These are phyloP conservation scores for Bolboschoenus planiculmis DNA, from an alignment of 176 grass and related monocot species.

Conservation along the genomic window DNA sequence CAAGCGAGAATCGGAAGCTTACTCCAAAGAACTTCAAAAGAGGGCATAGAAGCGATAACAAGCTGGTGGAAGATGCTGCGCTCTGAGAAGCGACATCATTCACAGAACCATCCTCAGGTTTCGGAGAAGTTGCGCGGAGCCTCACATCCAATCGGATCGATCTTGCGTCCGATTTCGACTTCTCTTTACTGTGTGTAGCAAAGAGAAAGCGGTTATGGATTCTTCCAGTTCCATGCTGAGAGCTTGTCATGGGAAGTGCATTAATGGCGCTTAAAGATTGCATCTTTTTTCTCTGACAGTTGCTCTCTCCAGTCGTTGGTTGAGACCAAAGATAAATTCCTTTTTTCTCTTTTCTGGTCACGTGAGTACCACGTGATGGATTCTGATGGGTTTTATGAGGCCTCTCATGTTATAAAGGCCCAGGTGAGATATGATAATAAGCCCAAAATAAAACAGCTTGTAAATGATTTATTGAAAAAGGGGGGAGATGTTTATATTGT, in stretches of 20 bases:
- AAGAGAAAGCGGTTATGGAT: background rate
- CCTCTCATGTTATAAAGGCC: background rate
- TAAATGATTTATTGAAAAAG: background rate
- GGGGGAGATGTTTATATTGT: background rate
- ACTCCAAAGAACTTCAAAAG: slow-evolving; percentile 82
- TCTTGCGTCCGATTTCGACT: background rate
- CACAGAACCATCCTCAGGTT: slow-evolving; percentile 18
- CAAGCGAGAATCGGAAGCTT: slow-evolving; percentile 11
- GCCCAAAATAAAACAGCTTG: too few relatives aligned
- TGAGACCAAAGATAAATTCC: background rate
- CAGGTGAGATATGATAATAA: background rate
- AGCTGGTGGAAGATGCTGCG: slow-evolving; percentile 21
- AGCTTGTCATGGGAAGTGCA: background rate
- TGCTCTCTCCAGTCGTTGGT: background rate
- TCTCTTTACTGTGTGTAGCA: background rate
- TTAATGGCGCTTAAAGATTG: slow-evolving; percentile 15
- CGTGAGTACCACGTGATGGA: background rate
- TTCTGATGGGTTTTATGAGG: background rate
- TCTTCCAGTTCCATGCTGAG: background rate
- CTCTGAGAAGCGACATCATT: slow-evolving; percentile 20
- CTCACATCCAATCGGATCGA: background rate
- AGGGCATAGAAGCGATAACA: slow-evolving; percentile 74
- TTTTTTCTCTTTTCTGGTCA: background rate
- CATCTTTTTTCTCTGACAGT: background rate
- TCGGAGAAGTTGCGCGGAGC: slow-evolving; percentile 20